These are phyloP conservation scores for Bauhinia variegata DNA, from an alignment of 306 rosid genomes.

Conservation along the genomic window DNA sequence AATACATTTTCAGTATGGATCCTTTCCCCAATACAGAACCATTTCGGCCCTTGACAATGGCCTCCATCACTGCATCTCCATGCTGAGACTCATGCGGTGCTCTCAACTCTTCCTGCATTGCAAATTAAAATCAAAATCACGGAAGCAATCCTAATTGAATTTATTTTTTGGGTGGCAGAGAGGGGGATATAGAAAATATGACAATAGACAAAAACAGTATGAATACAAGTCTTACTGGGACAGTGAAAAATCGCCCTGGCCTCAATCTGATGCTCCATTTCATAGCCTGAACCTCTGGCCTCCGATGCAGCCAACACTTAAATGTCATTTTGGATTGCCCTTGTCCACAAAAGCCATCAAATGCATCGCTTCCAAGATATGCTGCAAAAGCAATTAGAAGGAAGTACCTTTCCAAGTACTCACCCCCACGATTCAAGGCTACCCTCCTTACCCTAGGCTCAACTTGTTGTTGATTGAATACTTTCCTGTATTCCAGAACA, in stretches of 20 bases:
- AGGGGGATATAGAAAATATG: no score
- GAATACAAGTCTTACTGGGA: conserved; percentile 66
- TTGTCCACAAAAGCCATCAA: conserved; percentile 82
- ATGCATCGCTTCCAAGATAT: conserved; percentile 92
- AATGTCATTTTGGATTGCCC: conserved; percentile 72
- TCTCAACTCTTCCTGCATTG: conserved; percentile 77
- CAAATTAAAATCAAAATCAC: conserved; percentile 41
- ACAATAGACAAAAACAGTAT: not conserved
- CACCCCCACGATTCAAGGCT: conserved; percentile 87
- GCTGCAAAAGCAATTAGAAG: conserved; percentile 94
- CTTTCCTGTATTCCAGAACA: conserved; percentile 73
- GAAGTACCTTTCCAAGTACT: conserved; percentile 90
- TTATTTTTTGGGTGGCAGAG: no score
- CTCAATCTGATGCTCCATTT: conserved; percentile 88
- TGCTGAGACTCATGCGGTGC: conserved; percentile 82
- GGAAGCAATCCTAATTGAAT: conserved; percentile 29
- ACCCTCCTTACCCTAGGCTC: conserved; percentile 91
- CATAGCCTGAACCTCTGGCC: conserved; percentile 90
- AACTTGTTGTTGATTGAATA: conserved; percentile 83
- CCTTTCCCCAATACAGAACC: conserved; percentile 92
- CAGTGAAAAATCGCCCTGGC: conserved; percentile 85
- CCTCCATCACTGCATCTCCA: conserved; percentile 93
- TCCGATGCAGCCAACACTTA: conserved; percentile 84
- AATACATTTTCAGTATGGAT: conserved; percentile 88
- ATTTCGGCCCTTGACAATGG: conserved; percentile 67